Percentiles rank a stretch among this genome's conserved stretches.
Evolutionary conservation across 768 basidiomycete species (phyloP).

Genomic region (Mycena rebaudengoi): DNA sequence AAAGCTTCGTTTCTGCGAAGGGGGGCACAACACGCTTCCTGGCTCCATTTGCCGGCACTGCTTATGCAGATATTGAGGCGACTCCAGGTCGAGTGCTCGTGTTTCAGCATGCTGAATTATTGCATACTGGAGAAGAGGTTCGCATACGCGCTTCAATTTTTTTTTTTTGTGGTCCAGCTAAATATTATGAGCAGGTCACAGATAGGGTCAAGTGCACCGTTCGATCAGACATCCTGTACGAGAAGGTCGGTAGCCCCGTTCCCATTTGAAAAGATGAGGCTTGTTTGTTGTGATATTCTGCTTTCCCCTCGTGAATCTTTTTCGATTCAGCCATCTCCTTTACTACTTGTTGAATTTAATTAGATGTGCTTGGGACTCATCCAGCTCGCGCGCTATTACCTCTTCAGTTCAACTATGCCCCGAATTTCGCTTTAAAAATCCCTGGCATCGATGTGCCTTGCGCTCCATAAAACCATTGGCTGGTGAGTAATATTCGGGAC

Average conservation of each 20-base stretch:
- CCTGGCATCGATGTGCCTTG: no score
- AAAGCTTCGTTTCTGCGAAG: conserved; percentile 12
- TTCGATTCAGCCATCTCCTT: no score
- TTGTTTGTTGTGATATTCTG: no score
- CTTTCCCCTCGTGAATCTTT: no score
- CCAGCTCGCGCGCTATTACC: no score
- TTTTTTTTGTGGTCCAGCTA: neutral
- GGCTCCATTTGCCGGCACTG: neutral
- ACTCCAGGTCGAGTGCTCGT: conserved; percentile 16
- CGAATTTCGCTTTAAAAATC: no score
- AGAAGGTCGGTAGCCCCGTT: conserved; percentile 14
- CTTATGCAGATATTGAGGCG: conserved; percentile 19
- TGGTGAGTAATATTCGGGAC: no score
- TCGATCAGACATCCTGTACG: conserved; percentile 22
- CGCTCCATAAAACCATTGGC: no score
- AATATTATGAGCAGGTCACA: neutral
- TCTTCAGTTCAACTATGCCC: no score
- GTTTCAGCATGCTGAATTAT: conserved; percentile 20
- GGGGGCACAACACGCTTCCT: conserved; percentile 24
- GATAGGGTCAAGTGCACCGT: conserved; percentile 20
- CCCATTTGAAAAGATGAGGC: no score
- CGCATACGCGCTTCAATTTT: neutral
- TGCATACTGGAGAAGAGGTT: conserved; percentile 27
- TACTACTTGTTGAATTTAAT: no score
- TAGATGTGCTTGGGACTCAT: no score